Evolutionary conservation across 805 yeast species (phyloP).

Genomic region (Zygotorulaspora florentina): DNA sequence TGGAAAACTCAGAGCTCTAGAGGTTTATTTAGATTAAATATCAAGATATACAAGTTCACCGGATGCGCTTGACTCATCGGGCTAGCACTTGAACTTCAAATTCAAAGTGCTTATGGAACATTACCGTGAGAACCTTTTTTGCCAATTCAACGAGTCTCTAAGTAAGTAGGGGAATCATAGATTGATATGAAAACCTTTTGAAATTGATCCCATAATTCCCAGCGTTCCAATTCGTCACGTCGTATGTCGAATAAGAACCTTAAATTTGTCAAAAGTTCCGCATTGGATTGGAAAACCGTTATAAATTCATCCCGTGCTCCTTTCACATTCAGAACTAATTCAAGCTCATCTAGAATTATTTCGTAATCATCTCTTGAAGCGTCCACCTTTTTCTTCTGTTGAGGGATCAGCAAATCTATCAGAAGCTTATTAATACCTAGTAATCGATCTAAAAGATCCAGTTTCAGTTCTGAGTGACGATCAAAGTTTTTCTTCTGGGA

Average conservation of each 20-base stretch:
- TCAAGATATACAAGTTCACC: background rate
- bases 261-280: slow-evolving; percentile 26
- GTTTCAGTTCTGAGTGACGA: slow-evolving; percentile 26
- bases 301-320: slow-evolving; percentile 28
- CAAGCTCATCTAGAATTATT: slow-evolving; percentile 28
- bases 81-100: too few relatives aligned
- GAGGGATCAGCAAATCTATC: slow-evolving; percentile 10
- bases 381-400: background rate
- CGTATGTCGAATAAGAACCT: slow-evolving; percentile 27
- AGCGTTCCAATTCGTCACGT: slow-evolving; percentile 16
- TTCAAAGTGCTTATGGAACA: too few relatives aligned
- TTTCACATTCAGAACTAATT: slow-evolving; percentile 22
- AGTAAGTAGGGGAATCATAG: slow-evolving; percentile 11
- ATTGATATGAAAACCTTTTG: slow-evolving; percentile 22
- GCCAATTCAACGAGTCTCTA: too few relatives aligned
- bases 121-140: too few relatives aligned
- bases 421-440: slow-evolving; percentile 24
- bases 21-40: background rate
- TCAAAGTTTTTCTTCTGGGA: slow-evolving; percentile 29
- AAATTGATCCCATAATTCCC: slow-evolving; percentile 23
- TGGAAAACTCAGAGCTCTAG: too few relatives aligned
- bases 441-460: slow-evolving; percentile 28
- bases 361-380: slow-evolving; percentile 22
- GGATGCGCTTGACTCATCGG: too few relatives aligned
- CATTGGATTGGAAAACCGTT: slow-evolving; percentile 26